Base-by-base conservation (phyloP, 805 yeast species). In the Zygoascus ofunaensis region DNA sequence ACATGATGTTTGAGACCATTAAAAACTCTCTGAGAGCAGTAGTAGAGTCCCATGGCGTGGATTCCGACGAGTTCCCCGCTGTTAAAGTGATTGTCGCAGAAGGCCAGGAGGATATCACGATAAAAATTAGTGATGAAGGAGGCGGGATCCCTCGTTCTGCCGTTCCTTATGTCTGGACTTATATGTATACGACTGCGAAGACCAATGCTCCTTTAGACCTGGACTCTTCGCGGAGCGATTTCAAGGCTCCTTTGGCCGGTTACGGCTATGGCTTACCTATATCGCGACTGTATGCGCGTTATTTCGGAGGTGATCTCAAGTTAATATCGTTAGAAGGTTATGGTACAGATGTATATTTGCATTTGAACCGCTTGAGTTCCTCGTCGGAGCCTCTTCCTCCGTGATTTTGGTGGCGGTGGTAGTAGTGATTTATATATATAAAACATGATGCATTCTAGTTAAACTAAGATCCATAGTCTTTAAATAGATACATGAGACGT, bases 191-290 rank as follows among this genome's bases (percentile, higher is more conserved):
- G 2, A 84, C 95, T 0, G 94, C 87, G 39, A 78, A 79, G 53
- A 73, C 77, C 42, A 74, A 82, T 4, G 90, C 90, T 0, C 72
- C 69, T 19, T 63, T 80, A 40, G 85, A 79, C 48, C 73, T 75
- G 2, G 82, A 77, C 34, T 61, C 66, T 34, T 70, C 72, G 50
- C 77, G 76, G 54, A 69, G 78, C 19, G 82, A 80, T 47, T 81
- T 83, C 65, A 76, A 76, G 58, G 94, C 94, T 0, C 96, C 95
- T 47, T 82, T 87, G 84, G 95, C 95, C 42, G 96, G 96, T 0
- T 82, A 83, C 53, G 96, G 96, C 23, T 89, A 87, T 57, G 95
- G 96, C 0, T 70, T 87, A 54, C 95, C 95, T 1, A 79, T 87
- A 44, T 81, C 92, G 39, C 65, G 95, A 47, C 70, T 87, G 33